These are phyloP conservation scores for Colletotrichum sp. DNA, from an alignment of 2,329 filamentous ascomycete species.

Conservation along the genomic window DNA sequence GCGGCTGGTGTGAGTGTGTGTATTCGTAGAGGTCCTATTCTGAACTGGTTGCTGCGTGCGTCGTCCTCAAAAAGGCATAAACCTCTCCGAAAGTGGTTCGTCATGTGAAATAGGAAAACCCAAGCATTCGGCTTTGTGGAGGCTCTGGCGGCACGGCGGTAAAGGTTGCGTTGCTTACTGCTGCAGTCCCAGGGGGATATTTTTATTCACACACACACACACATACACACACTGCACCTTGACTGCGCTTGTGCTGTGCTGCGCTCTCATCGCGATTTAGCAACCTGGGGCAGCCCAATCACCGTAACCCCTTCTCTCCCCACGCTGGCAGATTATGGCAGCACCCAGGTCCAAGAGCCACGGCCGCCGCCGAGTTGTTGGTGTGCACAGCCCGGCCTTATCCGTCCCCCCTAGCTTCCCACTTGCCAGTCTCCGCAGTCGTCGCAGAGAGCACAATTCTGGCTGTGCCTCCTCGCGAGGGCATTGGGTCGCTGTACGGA, in stretches of 20 bases:
- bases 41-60: background rate
- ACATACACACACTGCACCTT: background rate
- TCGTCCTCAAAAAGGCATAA: slow-evolving; percentile 3
- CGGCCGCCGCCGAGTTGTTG: background rate
- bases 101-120: background rate
- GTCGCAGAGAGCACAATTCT: background rate
- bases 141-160: slow-evolving; percentile 5
- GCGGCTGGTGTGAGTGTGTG: background rate
- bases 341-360: background rate
- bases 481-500: background rate
- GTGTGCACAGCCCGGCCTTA: slow-evolving; percentile 19
- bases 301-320: background rate
- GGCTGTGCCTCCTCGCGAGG: background rate
- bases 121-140: background rate
- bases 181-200: background rate
- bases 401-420: background rate
- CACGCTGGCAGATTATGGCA: slow-evolving; percentile 12
- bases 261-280: background rate
- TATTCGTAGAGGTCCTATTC: background rate
- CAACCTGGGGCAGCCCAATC: background rate
- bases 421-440: background rate
- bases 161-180: background rate
- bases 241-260: slow-evolving; percentile 3
- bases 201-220: slow-evolving; percentile 6
- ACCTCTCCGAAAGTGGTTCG: background rate